A percentile compares a stretch with the other conserved stretches of the same genome.
Conservation (phyloP, 257 asterid genomes). For the Scutellaria galericulata region DNA sequence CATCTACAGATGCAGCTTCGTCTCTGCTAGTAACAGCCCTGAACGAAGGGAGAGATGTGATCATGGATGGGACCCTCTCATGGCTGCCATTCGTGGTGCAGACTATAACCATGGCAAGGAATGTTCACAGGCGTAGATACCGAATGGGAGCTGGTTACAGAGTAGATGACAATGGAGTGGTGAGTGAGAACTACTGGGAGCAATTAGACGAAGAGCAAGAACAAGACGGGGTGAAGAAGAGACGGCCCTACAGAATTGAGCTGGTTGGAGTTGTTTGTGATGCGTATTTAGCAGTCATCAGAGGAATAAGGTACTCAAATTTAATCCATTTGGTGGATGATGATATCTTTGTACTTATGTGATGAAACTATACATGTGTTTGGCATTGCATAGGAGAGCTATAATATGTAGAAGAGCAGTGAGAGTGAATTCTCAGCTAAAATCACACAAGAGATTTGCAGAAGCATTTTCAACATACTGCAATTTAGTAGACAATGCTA, state of each 20-base stretch:
- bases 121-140: conserved; percentile 79
- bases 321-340: not conserved
- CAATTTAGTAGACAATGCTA: conserved; percentile 78
- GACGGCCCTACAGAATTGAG: conserved; percentile 90
- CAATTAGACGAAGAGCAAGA: conserved; percentile 79
- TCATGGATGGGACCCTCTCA: conserved; percentile 93
- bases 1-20: conserved; percentile 95
- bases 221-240: conserved; percentile 57
- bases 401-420: conserved; percentile 93
- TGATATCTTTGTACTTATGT: too few species aligned
- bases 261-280: conserved; percentile 90
- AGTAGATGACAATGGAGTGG: conserved; percentile 61
- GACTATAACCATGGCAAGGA: conserved; percentile 90
- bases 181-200: conserved; percentile 87
- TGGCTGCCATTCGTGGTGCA: conserved; percentile 95
- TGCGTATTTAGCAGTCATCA: conserved; percentile 81
- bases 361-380: too few species aligned
- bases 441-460: conserved; percentile 90
- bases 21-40: conserved; percentile 94
- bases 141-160: conserved; percentile 90
- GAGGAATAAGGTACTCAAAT: conserved; percentile 78
- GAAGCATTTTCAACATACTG: conserved; percentile 80
- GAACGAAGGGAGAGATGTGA: conserved; percentile 90
- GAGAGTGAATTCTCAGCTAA: conserved; percentile 83
- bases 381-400: conserved; percentile 62